phyloP scores from a whole-genome alignment of 352 stramenopile species.

The Globisporangium heterothallicum region DNA sequence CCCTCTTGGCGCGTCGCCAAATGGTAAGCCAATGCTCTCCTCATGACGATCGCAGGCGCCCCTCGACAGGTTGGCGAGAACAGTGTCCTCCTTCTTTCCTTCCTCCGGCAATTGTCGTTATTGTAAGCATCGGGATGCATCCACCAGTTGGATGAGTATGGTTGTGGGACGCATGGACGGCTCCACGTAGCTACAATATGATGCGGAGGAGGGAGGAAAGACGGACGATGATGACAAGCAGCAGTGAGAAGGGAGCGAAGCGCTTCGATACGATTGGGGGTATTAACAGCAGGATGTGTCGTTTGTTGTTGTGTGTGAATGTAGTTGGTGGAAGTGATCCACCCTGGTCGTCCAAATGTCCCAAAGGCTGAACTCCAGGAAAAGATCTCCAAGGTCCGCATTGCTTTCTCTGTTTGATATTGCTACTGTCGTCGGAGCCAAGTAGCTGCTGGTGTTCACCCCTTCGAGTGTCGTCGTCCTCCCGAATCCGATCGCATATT shows the following conservation, averaged over 20 bases:
- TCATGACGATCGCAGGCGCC: background rate
- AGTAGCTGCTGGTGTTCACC: background rate
- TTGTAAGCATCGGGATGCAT: no score
- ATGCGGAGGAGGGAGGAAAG: no score
- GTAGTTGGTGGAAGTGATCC: conserved; percentile 98
- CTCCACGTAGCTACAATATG: no score
- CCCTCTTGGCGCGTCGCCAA: conserved; percentile 95
- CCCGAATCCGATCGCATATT: background rate
- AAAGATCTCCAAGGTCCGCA: conserved; percentile 93
- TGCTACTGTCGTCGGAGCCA: no score
- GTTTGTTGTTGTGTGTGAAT: conserved; percentile 2
- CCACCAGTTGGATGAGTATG: no score
- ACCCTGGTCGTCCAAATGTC: conserved; percentile 96
- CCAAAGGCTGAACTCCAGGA: conserved; percentile 96
- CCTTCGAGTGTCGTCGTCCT: background rate
- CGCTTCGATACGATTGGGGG: background rate
- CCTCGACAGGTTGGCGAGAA: background rate
- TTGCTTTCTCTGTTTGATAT: background rate
- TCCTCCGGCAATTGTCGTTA: no score
- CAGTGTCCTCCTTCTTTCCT: background rate
- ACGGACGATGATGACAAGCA: no score
- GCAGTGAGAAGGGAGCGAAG: background rate
- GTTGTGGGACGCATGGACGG: no score
- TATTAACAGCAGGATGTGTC: background rate
- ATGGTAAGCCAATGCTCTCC: conserved; percentile 76